Base-by-base conservation (phyloP, 1,284 basidiomycete species). In the Cyathus olla region DNA sequence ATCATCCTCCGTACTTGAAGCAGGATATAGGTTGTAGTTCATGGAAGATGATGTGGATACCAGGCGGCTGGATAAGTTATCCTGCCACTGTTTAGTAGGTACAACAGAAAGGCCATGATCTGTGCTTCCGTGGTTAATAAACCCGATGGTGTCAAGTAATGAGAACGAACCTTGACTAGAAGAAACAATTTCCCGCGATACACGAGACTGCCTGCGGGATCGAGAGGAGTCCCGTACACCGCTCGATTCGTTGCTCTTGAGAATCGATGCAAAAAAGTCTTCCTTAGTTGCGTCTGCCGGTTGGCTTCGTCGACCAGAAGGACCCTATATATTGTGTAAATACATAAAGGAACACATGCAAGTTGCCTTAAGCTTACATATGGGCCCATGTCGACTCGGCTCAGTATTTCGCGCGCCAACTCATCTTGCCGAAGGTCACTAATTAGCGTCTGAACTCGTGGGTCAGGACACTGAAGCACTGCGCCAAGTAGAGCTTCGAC, bases 401-500 rank as follows among this genome's bases (percentile, higher is more conserved):
- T 82, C 21, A 94, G 77, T 59, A 94, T 91, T 62, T 92, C 90
- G 47, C 86, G 80, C 4, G 93, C 93, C 53, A 93, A 82, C 37
- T 88, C 83, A 70, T 95, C 93, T 63, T 87, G 83, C 56, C 85
- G 86, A 51, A 95, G 79, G 67, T 94, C 91, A 35, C 84, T 79
- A 39, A 96, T 82, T 54, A 96, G 76, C 40, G 81, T 82, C 70
- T 90, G 88, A 0, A 94, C 91, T 60, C 91, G 82, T 13, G 88
- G 83, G 74, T 94, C 92, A 39, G 86, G 85, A 56, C 91, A 92
- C 66, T 90, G 87, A 57, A 96, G 82, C 54, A 96, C 84, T 26
- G 90, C 88, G 27, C 93, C 94, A 4, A 96, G 82, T 13, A 96
- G 78, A 13, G 94, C 92, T 75, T 96, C 95, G 69, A 95, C 93